Evolutionary conservation across 2,329 filamentous ascomycete genomes (phyloP), one percentile per base, ranked within the genome.

Genomic region (Mycogone perniciosa): DNA sequence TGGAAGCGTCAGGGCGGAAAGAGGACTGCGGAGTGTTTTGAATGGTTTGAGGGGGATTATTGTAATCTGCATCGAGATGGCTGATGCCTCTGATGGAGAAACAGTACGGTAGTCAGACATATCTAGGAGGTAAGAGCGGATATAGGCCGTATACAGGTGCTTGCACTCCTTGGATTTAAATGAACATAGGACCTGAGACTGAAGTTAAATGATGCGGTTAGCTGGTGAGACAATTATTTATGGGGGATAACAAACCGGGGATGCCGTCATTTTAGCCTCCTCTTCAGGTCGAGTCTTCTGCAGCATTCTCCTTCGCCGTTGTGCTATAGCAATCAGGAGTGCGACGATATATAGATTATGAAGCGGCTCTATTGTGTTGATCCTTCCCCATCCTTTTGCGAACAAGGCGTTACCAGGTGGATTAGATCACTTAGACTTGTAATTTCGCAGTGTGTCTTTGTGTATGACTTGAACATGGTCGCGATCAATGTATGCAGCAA

Each of bases 1-100:
- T 67, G 27, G 49, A 11, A 51, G 5, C 31, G 46, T 27, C 10
- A 51, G 31, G n/a, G 39, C 49, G 5, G 46, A 31, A 6, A 51
- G 26, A 13, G 43, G 49, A 29, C 31, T 31, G 7, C 49, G 31
- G 6, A 51, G 29, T 10, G 48, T 51, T 4, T 37, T 38, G 26
- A 34, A 31, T 13, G 48, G 43, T 5, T n/a, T 9, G 33, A 43
- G 49, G 20, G 20, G 30, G 27, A 52, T 48, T 7, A 33, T 13
- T 2, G 34, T 40, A 33, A 52, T 45, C 10, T 48, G 8, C 5
- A 54, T 13, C 4, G 13, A 31, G 13, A 54, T n/a, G 13, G 46
- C 41, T 10, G 41, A 46, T 13, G n/a, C 9, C 4, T 44, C 31
- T 35, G 50, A 20, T 7, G 53, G 50, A 33, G 31, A 11, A 9